Percentiles rank a stretch among this genome's conserved stretches.
Conservation (phyloP, 129 eudicot species). For the Tanacetum coccineum region DNA sequence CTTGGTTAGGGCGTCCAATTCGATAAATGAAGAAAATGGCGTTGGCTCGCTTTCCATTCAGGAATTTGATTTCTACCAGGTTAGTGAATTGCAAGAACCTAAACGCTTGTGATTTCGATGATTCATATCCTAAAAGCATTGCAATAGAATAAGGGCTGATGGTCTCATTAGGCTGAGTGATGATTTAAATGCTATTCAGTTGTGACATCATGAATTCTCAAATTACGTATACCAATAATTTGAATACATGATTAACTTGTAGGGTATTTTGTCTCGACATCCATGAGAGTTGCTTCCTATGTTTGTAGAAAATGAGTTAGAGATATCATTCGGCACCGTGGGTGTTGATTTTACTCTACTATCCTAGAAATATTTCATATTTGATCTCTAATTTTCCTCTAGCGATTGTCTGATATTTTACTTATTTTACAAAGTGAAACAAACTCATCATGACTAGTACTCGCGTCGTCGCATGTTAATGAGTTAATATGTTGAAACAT, state of each 20-base stretch:
- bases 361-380: constrained; percentile 5
- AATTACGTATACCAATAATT: not conserved
- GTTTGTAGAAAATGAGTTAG: constrained; percentile 12
- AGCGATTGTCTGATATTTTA: too few species aligned
- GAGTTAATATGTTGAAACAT: too few species aligned
- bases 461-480: too few species aligned
- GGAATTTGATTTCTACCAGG: constrained; percentile 64
- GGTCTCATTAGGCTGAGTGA: not conserved
- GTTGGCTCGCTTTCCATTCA: constrained; percentile 9
- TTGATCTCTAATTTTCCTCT: constrained; percentile 14
- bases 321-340: constrained; percentile 1
- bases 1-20: constrained; percentile 45
- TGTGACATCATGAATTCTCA: not conserved
- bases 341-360: constrained; percentile 6
- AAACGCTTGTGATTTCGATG: constrained; percentile 5
- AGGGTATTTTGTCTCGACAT: not conserved
- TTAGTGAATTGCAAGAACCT: constrained; percentile 27
- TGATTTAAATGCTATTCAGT: not conserved
- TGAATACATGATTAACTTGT: not conserved
- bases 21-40: constrained; percentile 37
- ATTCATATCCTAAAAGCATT: not conserved
- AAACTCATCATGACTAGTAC: too few species aligned
- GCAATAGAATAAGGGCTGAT: not conserved
- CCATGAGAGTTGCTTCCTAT: not conserved
- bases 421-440: too few species aligned